Conservation (phyloP, 768 basidiomycete species). For the Mrakia frigida region DNA sequence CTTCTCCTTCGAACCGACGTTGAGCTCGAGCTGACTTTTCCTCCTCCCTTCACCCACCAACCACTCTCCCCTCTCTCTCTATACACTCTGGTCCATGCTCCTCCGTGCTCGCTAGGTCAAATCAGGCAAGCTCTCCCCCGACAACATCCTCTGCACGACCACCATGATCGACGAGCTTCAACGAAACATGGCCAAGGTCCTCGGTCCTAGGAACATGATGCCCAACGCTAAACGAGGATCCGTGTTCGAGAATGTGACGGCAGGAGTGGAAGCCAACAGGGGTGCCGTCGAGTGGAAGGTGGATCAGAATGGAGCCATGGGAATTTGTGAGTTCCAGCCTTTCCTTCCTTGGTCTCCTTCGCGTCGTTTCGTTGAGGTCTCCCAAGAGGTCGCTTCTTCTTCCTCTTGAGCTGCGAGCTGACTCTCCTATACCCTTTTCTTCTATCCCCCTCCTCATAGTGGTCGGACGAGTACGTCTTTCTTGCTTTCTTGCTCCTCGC, state of each 20-base stretch:
- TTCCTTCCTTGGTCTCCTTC: not conserved
- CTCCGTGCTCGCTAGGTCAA: constrained; percentile 68
- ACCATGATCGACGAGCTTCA: constrained; percentile 57
- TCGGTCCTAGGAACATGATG: constrained; percentile 89
- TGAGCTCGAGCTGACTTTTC: not conserved
- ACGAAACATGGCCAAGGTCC: constrained; percentile 58
- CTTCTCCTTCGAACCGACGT: not conserved
- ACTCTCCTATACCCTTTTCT: too few relatives aligned
- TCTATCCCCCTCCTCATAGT: too few relatives aligned
- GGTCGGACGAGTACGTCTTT: too few relatives aligned
- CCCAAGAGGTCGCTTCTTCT: too few relatives aligned
- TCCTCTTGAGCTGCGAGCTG: too few relatives aligned
- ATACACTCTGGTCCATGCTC: constrained; percentile 9
- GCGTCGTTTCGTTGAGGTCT: not conserved
- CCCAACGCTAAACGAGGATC: constrained; percentile 90
- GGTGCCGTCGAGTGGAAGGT: constrained; percentile 91
- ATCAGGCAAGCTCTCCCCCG: constrained; percentile 63
- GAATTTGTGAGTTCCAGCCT: constrained; percentile 56
- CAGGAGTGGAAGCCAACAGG: constrained; percentile 70
- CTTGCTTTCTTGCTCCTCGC: too few relatives aligned
- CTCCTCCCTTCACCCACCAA: not conserved
- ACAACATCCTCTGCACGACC: constrained; percentile 77
- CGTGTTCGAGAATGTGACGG: constrained; percentile 80
- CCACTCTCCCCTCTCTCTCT: constrained; percentile 19
- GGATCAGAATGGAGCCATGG: constrained; percentile 76